phyloP scores from a whole-genome alignment of 805 yeast species.

The Debaryomyces prosopidis region DNA sequence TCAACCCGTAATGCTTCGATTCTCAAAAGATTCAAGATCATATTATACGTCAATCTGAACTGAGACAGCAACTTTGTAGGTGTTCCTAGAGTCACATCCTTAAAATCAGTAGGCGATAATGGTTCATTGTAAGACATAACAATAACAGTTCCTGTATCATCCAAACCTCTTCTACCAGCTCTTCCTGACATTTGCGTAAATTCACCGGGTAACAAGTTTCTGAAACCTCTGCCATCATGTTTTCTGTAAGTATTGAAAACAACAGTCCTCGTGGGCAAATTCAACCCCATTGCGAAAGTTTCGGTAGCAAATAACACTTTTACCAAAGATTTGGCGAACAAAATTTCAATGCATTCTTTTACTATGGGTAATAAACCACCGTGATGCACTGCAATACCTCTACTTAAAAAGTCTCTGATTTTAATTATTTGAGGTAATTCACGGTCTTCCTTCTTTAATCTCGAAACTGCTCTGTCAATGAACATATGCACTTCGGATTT shows the following conservation, averaged over 20 bases:
- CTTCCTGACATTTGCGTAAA: conserved; percentile 99
- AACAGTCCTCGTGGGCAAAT: conserved; percentile 94
- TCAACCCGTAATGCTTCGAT: conserved; percentile 96
- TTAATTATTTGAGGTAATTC: conserved; percentile 88
- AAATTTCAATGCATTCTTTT: conserved; percentile 88
- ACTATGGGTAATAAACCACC: conserved; percentile 93
- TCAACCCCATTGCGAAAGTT: conserved; percentile 98
- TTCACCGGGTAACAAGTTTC: conserved; percentile 90
- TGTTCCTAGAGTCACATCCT: conserved; percentile 80
- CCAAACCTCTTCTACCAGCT: conserved; percentile 97
- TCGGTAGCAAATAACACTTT: conserved; percentile 96
- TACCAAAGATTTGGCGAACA: conserved; percentile 82
- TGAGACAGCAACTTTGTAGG: conserved; percentile 91
- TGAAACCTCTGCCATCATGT: conserved; percentile 84
- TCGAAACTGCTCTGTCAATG: conserved; percentile 81
- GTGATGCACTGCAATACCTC: conserved; percentile 96
- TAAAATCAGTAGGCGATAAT: conserved; percentile 55
- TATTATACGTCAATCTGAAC: conserved; percentile 90
- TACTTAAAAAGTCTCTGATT: conserved; percentile 74
- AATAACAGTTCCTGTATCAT: conserved; percentile 90
- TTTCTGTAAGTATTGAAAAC: conserved; percentile 83
- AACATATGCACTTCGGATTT: conserved; percentile 92
- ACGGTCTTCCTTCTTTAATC: conserved; percentile 89
- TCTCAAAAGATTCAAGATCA: conserved; percentile 88
- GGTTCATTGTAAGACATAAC: conserved; percentile 82